Conservation (phyloP, 331 rosid genomes). For the Acacia pycnantha region DNA sequence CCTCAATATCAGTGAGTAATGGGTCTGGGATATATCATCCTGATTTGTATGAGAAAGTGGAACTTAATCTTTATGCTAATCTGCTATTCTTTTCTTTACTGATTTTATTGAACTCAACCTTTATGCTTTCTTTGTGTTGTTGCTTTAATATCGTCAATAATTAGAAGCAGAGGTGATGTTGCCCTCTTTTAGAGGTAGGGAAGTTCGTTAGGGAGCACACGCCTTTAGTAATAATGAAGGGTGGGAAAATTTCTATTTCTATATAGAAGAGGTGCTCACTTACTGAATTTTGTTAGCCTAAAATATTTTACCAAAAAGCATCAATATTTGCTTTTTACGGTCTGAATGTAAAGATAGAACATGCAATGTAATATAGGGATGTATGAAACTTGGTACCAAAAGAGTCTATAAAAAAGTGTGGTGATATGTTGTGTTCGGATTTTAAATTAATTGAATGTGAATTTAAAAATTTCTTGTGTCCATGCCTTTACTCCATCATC, state of each 20-base stretch:
- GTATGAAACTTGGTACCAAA: neutral
- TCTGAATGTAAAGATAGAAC: neutral
- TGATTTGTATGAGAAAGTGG: conserved; percentile 1
- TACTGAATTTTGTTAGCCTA: neutral
- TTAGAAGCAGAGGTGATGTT: neutral
- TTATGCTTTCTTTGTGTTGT: neutral
- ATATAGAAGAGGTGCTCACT: neutral
- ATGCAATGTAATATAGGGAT: neutral
- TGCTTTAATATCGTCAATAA: neutral
- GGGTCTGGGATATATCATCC: conserved; percentile 7
- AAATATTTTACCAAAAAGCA: neutral
- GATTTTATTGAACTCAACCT: neutral
- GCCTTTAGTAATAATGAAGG: neutral
- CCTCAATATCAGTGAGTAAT: neutral
- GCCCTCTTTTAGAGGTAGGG: neutral
- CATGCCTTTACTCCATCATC: neutral
- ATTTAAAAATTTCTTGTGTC: neutral
- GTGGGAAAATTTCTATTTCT: neutral
- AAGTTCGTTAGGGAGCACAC: neutral
- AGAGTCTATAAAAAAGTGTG: neutral
- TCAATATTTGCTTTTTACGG: neutral
- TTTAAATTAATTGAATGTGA: conserved; percentile 4
- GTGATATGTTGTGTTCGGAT: neutral
- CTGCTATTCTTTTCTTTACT: neutral
- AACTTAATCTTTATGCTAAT: neutral